Percentiles rank a stretch among this genome's conserved stretches.
Conservation (phyloP, 2,329 filamentous ascomycete species). For the Aspergillus spinulosporus region DNA sequence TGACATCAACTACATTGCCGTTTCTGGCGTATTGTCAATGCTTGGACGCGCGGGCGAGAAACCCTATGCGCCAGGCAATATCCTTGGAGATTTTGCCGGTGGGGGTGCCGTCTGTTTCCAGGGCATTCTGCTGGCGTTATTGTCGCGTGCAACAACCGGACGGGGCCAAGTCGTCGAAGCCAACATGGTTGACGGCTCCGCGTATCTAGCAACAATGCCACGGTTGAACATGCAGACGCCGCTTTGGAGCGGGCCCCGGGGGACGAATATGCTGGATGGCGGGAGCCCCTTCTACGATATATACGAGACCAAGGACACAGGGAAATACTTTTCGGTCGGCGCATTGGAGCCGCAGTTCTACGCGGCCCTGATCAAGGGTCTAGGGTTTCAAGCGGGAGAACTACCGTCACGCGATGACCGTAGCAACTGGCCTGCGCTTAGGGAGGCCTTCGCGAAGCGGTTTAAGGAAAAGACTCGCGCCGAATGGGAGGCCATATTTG, state of each 20-base stretch:
- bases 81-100: slow-evolving; percentile 88
- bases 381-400: slow-evolving; percentile 57
- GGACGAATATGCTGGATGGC: slow-evolving; percentile 77
- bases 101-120: slow-evolving; percentile 80
- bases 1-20: slow-evolving; percentile 94
- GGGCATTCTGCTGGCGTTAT: slow-evolving; percentile 76
- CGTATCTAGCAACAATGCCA: slow-evolving; percentile 76
- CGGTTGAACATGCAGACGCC: slow-evolving; percentile 65
- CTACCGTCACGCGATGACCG: slow-evolving; percentile 58
- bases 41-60: slow-evolving; percentile 69
- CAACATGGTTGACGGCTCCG: slow-evolving; percentile 92
- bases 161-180: slow-evolving; percentile 86
- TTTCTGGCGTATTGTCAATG: slow-evolving; percentile 75
- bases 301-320: slow-evolving; percentile 75
- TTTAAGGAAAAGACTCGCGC: slow-evolving; percentile 70
- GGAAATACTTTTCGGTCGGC: slow-evolving; percentile 81
- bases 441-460: slow-evolving; percentile 57
- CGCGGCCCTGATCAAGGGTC: slow-evolving; percentile 62
- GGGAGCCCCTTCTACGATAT: slow-evolving; percentile 87
- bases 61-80: slow-evolving; percentile 77
- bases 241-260: slow-evolving; percentile 64
- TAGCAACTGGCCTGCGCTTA: slow-evolving; percentile 67
- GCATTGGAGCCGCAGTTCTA: slow-evolving; percentile 90
- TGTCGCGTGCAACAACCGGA: slow-evolving; percentile 64
- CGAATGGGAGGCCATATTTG: slow-evolving; percentile 85